Evolutionary conservation across 148 eudicot species (phyloP).

Genomic region (Hydrangea macrophylla): DNA sequence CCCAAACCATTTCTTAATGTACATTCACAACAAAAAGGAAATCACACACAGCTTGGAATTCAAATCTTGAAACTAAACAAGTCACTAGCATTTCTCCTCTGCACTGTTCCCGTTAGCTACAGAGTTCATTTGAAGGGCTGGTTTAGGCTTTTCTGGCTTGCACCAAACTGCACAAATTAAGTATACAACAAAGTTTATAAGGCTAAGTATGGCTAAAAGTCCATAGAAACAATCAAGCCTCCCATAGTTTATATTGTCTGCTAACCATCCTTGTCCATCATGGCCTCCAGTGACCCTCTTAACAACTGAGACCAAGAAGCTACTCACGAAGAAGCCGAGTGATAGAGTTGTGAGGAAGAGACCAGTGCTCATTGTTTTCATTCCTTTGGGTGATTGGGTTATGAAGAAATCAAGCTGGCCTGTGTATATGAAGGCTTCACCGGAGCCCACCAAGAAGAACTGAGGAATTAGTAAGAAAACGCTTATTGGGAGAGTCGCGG

Average conservation of each 20-base stretch:
- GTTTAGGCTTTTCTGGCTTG: constrained; percentile 37
- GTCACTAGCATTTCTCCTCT: no score
- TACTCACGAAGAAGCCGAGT: constrained; percentile 71
- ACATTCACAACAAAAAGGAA: no score
- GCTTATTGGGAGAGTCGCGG: constrained; percentile 45
- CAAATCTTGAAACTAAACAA: no score
- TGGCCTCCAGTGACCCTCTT: constrained; percentile 38
- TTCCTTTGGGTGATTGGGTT: constrained; percentile 67
- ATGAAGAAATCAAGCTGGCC: constrained; percentile 91
- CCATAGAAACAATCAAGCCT: constrained; percentile 66
- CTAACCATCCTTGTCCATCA: constrained; percentile 49
- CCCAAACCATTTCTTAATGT: no score
- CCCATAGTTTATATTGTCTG: constrained; percentile 62
- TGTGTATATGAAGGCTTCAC: constrained; percentile 78
- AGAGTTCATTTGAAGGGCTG: no score
- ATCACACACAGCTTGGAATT: no score
- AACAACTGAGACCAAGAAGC: constrained; percentile 57
- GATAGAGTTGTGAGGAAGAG: constrained; percentile 68
- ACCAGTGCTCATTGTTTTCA: constrained; percentile 92
- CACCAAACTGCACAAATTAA: constrained; percentile 64
- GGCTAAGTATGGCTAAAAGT: constrained; percentile 43
- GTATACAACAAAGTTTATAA: constrained; percentile 46
- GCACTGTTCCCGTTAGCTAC: no score
- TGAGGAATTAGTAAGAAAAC: constrained; percentile 68
- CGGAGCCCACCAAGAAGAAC: constrained; percentile 71